phyloP scores from a whole-genome alignment of 306 rosid genomes.

The Cercis canadensis region DNA sequence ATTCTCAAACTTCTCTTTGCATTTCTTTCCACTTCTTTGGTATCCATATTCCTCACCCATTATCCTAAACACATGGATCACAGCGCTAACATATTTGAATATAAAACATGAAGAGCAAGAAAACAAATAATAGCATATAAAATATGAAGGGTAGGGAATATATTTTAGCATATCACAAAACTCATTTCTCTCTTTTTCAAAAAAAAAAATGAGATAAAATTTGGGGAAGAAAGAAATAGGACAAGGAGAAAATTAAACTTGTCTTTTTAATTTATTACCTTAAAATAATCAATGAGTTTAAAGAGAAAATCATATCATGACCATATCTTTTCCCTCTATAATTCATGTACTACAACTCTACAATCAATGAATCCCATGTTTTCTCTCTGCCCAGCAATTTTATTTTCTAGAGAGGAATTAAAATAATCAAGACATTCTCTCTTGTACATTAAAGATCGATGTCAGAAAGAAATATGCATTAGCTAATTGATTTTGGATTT shows the following conservation, averaged over 20 bases:
- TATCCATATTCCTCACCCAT: constrained; percentile 81
- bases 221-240: neutral
- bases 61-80: constrained; percentile 51
- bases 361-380: neutral
- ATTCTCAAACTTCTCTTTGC: constrained; percentile 90
- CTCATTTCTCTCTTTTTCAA: neutral
- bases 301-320: too few relatives aligned
- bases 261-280: neutral
- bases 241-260: neutral
- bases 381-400: neutral
- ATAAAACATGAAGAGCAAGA: neutral
- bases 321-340: too few relatives aligned
- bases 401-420: constrained; percentile 20
- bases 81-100: neutral
- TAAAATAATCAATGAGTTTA: neutral
- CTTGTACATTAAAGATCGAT: constrained; percentile 27
- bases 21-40: constrained; percentile 82
- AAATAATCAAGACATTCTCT: constrained; percentile 46
- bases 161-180: neutral
- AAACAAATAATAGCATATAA: too few relatives aligned
- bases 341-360: constrained; percentile 29
- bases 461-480: constrained; percentile 34
- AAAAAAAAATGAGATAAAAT: neutral
- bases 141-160: neutral
- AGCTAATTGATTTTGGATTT: constrained; percentile 2